Evolutionary conservation across 1,284 basidiomycete species (phyloP), one percentile per base, ranked within the genome.

Genomic region (Naganishia sp.): DNA sequence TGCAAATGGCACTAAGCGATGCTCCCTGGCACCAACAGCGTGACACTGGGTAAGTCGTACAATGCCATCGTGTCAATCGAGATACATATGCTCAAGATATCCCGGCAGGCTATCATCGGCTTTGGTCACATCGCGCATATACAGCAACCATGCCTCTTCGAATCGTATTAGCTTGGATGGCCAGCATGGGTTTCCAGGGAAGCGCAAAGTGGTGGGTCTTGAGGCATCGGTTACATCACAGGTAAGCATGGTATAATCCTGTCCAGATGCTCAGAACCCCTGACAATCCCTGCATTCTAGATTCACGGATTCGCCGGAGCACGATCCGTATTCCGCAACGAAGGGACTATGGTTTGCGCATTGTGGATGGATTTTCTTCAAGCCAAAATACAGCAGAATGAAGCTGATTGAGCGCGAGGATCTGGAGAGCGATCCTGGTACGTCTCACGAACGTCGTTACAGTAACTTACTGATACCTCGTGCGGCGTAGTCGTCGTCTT

Each of bases 281-380:
- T 47, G 17, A 31, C 7, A 23, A 18, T 13, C 35, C 6, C 21
- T 39, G 23, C 21, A 21, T 50, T 41, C 45, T 32, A 77, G 88
- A 71, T 90, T 87, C 75, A 90, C 88, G n/a, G 88, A 90, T 75
- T 87, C 88, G 72, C 85, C 84, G 3, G 73, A 83, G 15, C 86
- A 90, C 71, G 89, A 91, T 72, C 88, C 89, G 7, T 91, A 91
- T 73, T 83, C 88, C 6, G 89, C 89, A 0, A 88, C 88, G 0
- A 82, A 84, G 47, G 89, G 90, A 0, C 77, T 91, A 0, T 82
- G 88, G 62, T 90, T 85, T 74, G 87, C 88, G 5, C 90, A 91
- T 70, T 85, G 90, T 81, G 90, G 90, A 10, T 92, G 90, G 89
- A 90, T 91, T 72, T 91, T 91, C 75, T 87, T 83, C 79, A 89